Conservation (phyloP, 148 eudicot species). For the Rhododendron henanense region DNA sequence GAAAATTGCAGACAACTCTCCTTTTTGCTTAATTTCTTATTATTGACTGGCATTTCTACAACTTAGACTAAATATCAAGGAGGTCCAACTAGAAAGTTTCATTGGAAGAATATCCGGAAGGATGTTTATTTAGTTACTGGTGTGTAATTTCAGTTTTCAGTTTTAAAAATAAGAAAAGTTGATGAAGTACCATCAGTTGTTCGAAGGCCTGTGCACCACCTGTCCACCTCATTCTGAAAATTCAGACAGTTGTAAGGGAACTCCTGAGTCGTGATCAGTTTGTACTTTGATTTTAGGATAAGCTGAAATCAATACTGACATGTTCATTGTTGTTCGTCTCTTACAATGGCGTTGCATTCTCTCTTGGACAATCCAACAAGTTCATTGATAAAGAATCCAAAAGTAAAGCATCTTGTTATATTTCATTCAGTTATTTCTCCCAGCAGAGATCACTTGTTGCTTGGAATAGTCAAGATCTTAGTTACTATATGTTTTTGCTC, state of each 20-base stretch:
- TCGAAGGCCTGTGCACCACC: background rate
- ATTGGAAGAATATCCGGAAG: background rate
- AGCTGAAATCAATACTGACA: background rate
- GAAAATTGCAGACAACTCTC: too few species aligned
- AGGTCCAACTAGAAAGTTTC: background rate
- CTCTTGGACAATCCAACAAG: background rate
- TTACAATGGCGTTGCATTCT: background rate
- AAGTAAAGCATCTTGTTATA: background rate
- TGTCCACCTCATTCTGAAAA: background rate
- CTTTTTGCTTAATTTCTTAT: background rate
- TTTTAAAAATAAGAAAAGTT: background rate
- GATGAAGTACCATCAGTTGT: background rate
- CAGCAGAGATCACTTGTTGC: background rate
- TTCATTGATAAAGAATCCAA: background rate
- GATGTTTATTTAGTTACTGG: background rate
- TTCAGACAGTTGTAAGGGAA: background rate
- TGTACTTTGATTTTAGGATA: background rate
- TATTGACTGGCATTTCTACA: background rate
- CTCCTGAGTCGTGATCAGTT: background rate
- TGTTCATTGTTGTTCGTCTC: background rate
- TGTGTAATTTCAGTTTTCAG: background rate
- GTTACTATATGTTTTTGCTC: background rate
- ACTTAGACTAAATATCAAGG: background rate
- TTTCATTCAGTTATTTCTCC: background rate
- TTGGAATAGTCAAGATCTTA: background rate